Base-by-base conservation (phyloP, 768 basidiomycete species). In the Boletus reticuloceps region DNA sequence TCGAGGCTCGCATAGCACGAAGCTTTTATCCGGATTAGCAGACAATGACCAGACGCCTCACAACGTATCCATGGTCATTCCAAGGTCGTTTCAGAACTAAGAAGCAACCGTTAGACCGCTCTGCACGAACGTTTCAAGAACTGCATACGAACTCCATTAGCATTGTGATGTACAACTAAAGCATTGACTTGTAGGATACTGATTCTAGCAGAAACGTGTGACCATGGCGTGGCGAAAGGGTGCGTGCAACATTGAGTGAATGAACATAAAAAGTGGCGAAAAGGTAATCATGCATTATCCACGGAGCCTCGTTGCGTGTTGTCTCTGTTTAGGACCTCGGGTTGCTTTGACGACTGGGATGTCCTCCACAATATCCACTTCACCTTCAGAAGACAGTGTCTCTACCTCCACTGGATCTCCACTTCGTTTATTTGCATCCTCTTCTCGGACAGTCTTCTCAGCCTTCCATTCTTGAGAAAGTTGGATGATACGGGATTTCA, bases 391-490 rank as follows among this genome's bases (percentile, higher is more conserved):
- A 42, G 68, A 66, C 37, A 62, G 20, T 8, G 39, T 49, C 16
- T 65, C 68, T 5, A 57, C 54, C 17, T 64, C 64, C 42, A 54
- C 8, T 6, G 22, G 51, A 20, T 52, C 55, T 12, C 59, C 60
- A 41, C 65, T 67, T n/a, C 58, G 64, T 42, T 72, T 72, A 38
- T 64, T 70, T 38, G 52, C 60, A 20, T 64, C 68, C 53, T 72
- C 71, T 53, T 66, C 72, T 63, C 76, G 73, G 41, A 67, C 67
- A 14, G 68, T 75, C 39, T 78, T 79, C 37, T 72, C 71, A 47
- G 72, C 71, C 64, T 77, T 79, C 81, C 84, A 87, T 17, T 77
- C 74, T 22, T 66, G 61, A n/a, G 87, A 85, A 27, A 89, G 72
- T 4, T 63, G 50, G 9, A 61, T 50, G 29, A 87, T 82, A 9